Evolutionary conservation across 2,329 filamentous ascomycete species (phyloP), one percentile per base, ranked within the genome.

Genomic region (Colletotrichum tanaceti): DNA sequence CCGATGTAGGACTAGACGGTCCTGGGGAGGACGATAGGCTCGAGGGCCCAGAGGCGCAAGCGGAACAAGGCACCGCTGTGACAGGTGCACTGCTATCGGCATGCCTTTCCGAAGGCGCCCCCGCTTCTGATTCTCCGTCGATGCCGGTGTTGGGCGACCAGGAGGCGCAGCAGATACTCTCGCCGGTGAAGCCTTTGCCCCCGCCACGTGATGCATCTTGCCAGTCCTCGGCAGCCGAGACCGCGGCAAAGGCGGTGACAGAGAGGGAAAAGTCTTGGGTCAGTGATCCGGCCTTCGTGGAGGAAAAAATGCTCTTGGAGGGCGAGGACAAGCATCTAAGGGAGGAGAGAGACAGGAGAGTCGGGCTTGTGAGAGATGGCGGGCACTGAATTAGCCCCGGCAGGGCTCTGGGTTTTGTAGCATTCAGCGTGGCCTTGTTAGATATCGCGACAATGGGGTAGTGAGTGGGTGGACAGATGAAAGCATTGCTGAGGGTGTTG

Each of bases 211-310:
- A 20, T 11, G 1, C 39, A 16, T 22, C 50, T 20, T 20, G 20
- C 9, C 35, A 14, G 18, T 35, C 72, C 2, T 63, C 68, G 2
- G 72, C 69, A 5, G 53, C 73, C 16, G 74, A 77, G 28, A 77
- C 74, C 0, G 67, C 74, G 13, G 20, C 46, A 6, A 20, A 28
- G 10, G 13, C 20, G 4, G 11, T 10, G 2, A 24, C 14, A 2
- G 65, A 54, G 54, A 78, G 78, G 4, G 81, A 84, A 53, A 84
- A 84, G 65, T 83, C 82, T 46, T 74, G 78, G 1, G 69, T 74
- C 0, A 76, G 76, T 0, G 82, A 83, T 50, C 72, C 77, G 0
- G 74, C 75, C 0, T 77, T 80, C 28, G 63, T 79, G 0, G 81
- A 83, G 65, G 79, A 80, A 16, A 84, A 84, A 72, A 79, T 76